phyloP scores from a whole-genome alignment of 169 alveolate genomes.

The Eimeria praecox region DNA sequence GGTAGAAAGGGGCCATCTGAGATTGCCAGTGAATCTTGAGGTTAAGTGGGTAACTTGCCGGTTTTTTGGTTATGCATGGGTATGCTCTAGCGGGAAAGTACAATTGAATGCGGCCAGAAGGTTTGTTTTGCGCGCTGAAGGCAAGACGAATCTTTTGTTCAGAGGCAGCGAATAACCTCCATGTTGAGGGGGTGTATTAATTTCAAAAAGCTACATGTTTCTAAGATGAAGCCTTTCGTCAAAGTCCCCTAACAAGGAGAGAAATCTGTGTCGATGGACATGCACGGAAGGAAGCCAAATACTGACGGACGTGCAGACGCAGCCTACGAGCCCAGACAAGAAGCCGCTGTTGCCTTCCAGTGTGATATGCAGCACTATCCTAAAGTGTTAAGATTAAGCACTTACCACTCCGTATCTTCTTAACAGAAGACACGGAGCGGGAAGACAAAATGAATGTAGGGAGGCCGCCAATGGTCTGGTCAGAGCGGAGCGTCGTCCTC shows the following conservation, averaged over 20 bases:
- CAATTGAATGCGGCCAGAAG: background rate
- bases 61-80: background rate
- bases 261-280: background rate
- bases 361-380: background rate
- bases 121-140: background rate
- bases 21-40: background rate
- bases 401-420: too few species aligned
- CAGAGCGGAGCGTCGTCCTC: background rate
- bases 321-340: background rate
- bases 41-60: background rate
- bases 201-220: background rate
- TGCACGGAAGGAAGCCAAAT: background rate
- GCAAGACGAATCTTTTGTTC: background rate
- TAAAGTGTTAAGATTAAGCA: background rate
- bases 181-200: background rate
- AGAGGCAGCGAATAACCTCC: background rate
- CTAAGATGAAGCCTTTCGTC: background rate
- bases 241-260: background rate
- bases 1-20: background rate
- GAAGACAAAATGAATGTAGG: background rate
- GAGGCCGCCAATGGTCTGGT: constrained; percentile 24
- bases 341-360: background rate
- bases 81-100: background rate
- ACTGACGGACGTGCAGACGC: background rate
- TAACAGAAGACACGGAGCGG: background rate